Base-by-base conservation (phyloP, 352 stramenopile species). In the Peronospora belbahrii region DNA sequence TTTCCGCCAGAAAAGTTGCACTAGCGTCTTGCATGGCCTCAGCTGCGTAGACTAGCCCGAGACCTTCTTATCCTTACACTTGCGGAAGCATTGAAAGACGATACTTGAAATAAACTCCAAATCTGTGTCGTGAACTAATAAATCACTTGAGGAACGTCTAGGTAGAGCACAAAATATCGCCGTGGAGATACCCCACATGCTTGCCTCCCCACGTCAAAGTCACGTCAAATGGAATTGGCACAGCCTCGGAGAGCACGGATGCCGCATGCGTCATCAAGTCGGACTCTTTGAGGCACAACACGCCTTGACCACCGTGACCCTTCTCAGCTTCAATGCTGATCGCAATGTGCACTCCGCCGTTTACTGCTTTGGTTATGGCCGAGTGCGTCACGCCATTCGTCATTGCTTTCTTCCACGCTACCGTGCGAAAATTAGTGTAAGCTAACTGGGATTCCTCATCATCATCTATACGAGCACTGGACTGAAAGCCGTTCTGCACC, bases 121-220 rank as follows among this genome's bases (percentile, higher is more conserved):
- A 33, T 34, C 18, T n/a, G n/a, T n/a, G n/a, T n/a, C n/a, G n/a
- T n/a, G n/a, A n/a, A n/a, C n/a, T n/a, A n/a, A n/a, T n/a, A n/a
- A n/a, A n/a, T n/a, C n/a, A n/a, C n/a, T n/a, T n/a, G 39, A 37
- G 31, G 17, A 49, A 28, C 27, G 40, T 11, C 31, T 45, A 20
- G 3, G 74, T 64, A 30, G 57, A 67, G 41, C 62, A 70, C 31
- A 76, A 56, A 19, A 76, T 56, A 20, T 76, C 65, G 36, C 65
- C 62, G 35, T 77, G 67, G 17, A 77, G 45, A 50, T 74, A 77
- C 2, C 65, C 67, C 13, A 84, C 73, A 36, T 86, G 71, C 37
- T 80, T 86, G 40, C 70, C 73, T 38, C 70, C 70, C 78, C 78
- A 89, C 2, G 78, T 86, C 5, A 89, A 67, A 19, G 48, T 56